These are phyloP conservation scores for Mycotypha africana DNA, from an alignment of 371 early-diverging fungal species.

Conservation along the genomic window DNA sequence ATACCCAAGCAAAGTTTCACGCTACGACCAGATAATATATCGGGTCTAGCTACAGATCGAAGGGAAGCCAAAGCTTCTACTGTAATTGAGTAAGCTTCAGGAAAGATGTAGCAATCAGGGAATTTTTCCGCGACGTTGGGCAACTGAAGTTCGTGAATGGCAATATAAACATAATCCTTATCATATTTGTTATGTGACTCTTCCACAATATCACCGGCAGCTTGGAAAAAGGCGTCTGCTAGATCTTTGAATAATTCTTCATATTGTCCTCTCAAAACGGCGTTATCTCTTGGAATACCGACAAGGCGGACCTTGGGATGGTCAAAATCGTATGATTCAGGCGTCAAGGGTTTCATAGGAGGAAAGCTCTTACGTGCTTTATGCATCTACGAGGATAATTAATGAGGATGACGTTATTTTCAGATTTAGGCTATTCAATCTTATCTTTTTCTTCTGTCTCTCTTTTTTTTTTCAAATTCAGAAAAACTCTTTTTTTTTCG, in stretches of 20 bases:
- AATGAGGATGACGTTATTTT: constrained; percentile 2
- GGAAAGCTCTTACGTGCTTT: constrained; percentile 58
- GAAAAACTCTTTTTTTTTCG: too few relatives aligned
- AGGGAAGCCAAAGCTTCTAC: constrained; percentile 62
- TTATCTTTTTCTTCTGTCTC: background rate
- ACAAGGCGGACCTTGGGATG: constrained; percentile 45
- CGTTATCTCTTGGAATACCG: constrained; percentile 40
- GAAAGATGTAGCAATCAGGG: constrained; percentile 38
- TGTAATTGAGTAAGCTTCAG: constrained; percentile 23
- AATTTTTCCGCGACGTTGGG: constrained; percentile 56
- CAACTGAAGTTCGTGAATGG: constrained; percentile 64
- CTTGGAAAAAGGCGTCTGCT: constrained; percentile 26
- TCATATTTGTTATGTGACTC: constrained; percentile 7
- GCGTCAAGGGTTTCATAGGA: constrained; percentile 47
- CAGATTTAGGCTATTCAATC: background rate
- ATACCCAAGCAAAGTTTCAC: constrained; percentile 66
- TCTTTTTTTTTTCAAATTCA: background rate
- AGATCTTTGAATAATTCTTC: constrained; percentile 31
- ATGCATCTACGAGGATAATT: constrained; percentile 45
- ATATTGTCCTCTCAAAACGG: constrained; percentile 50
- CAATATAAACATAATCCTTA: constrained; percentile 32
- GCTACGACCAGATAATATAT: constrained; percentile 32
- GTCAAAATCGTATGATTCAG: constrained; percentile 40
- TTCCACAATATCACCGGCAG: constrained; percentile 3
- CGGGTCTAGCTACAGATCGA: constrained; percentile 55